Percentiles rank a stretch among this genome's conserved stretches.
Conservation (phyloP, 2,329 filamentous ascomycete genomes). For the Paecilomyces formosus region DNA sequence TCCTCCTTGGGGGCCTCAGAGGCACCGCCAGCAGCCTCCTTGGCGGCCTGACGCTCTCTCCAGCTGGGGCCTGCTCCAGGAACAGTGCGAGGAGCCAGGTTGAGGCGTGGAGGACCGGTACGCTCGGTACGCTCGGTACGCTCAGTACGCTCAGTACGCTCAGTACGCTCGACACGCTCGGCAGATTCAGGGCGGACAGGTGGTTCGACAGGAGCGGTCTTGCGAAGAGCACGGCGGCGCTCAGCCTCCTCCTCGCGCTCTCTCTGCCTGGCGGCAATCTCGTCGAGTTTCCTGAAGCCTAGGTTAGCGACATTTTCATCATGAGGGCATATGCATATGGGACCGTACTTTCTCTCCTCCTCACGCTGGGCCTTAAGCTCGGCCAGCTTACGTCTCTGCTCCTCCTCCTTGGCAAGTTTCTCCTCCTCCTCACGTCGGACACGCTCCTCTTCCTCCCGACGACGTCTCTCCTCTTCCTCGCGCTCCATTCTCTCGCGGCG, state of each 20-base stretch:
- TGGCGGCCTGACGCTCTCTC: conserved; percentile 54
- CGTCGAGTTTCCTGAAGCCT: conserved; percentile 51
- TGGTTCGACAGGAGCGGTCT: conserved; percentile 43
- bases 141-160: conserved; percentile 45
- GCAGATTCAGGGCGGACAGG: conserved; percentile 44
- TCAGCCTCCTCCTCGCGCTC: conserved; percentile 84
- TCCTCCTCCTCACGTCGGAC: conserved; percentile 77
- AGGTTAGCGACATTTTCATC: conserved; percentile 23
- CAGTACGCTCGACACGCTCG: conserved; percentile 35
- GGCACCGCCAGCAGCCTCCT: conserved; percentile 26
- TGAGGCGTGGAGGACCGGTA: conserved; percentile 46
- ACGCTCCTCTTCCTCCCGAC: conserved; percentile 80
- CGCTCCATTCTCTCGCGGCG: conserved; percentile 75
- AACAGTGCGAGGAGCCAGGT: conserved; percentile 44
- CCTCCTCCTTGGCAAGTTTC: conserved; percentile 69
- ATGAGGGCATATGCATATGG: background rate
- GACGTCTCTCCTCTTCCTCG: conserved; percentile 73
- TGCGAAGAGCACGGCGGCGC: conserved; percentile 62
- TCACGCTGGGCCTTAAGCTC: conserved; percentile 61
- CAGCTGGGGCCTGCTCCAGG: conserved; percentile 37
- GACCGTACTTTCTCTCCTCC: conserved; percentile 50
- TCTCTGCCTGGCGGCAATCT: conserved; percentile 59
- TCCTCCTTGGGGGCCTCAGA: conserved; percentile 16
- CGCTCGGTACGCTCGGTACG: conserved; percentile 35
- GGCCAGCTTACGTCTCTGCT: conserved; percentile 63